Conservation (phyloP, 306 rosid genomes). For the Neltuma alba region DNA sequence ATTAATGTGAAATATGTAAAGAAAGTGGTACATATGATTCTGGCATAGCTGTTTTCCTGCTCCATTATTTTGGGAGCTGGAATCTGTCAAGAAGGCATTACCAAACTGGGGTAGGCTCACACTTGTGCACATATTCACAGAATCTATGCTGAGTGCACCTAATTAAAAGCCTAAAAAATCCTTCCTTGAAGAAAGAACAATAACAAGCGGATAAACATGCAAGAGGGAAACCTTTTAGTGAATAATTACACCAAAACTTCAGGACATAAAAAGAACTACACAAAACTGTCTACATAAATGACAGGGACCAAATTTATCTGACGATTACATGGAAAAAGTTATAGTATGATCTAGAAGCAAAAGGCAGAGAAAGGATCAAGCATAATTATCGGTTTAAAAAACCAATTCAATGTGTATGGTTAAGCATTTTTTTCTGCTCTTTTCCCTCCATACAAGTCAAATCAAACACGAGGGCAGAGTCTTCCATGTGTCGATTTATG, state of each 20-base stretch:
- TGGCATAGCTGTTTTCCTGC: slow-evolving; percentile 12
- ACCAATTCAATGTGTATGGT: neutral
- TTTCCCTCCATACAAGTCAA: neutral
- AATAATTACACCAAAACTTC: neutral
- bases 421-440: neutral
- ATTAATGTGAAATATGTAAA: neutral
- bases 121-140: neutral
- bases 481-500: neutral
- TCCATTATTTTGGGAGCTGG: slow-evolving; percentile 5
- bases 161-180: neutral
- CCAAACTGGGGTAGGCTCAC: neutral
- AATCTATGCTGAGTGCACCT: neutral
- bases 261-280: neutral
- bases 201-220: slow-evolving; percentile 6
- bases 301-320: neutral
- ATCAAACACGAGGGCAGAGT: neutral
- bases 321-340: neutral
- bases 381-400: neutral
- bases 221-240: neutral
- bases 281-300: neutral
- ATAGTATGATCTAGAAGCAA: neutral
- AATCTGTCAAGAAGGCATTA: neutral
- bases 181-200: neutral
- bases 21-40: slow-evolving; percentile 15
- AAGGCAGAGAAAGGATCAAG: neutral